Conservation (phyloP, 2,329 filamentous ascomycete genomes). For the Juglanconis juglandina region DNA sequence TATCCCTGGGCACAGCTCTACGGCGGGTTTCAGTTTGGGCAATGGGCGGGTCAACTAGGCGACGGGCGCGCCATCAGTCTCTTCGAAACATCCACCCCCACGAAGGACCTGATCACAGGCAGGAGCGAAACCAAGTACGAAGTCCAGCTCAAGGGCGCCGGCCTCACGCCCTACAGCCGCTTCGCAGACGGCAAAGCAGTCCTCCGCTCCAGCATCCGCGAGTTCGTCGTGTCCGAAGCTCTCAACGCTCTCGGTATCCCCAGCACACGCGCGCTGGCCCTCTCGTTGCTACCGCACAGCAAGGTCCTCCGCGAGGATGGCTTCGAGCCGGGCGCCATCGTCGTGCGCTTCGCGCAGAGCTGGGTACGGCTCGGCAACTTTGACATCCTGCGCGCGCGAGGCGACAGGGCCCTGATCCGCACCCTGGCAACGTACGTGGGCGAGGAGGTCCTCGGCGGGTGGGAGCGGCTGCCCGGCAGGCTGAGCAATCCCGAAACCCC, state of each 20-base stretch:
- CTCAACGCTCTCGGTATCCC: slow-evolving; percentile 83
- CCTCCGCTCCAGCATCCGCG: slow-evolving; percentile 84
- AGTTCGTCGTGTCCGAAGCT: slow-evolving; percentile 89
- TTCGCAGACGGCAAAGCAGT: slow-evolving; percentile 97
- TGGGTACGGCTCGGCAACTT: slow-evolving; percentile 97
- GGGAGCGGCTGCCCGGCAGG: slow-evolving; percentile 73
- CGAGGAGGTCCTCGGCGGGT: slow-evolving; percentile 83
- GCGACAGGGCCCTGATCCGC: slow-evolving; percentile 71
- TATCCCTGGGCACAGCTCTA: slow-evolving; percentile 99
- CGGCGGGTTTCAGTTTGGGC: slow-evolving; percentile 75
- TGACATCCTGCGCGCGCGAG: slow-evolving; percentile 79
- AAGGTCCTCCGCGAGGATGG: slow-evolving; percentile 70
- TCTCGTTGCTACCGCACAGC: slow-evolving; percentile 71
- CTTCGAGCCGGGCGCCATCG: slow-evolving; percentile 86
- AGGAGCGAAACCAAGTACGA: slow-evolving; percentile 62
- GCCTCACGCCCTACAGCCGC: slow-evolving; percentile 87
- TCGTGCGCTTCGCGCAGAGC: slow-evolving; percentile 82
- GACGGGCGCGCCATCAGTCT: slow-evolving; percentile 92
- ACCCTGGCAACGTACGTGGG: slow-evolving; percentile 78
- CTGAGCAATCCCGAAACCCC: slow-evolving; percentile 50
- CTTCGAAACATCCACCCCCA: slow-evolving; percentile 80
- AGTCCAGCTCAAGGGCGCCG: slow-evolving; percentile 90
- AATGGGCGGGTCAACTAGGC: slow-evolving; percentile 93
- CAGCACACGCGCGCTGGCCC: slow-evolving; percentile 77
- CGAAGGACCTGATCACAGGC: slow-evolving; percentile 44